Base-by-base conservation (phyloP, 2,329 filamentous ascomycete species). In the Cucurbitaria berberidis region DNA sequence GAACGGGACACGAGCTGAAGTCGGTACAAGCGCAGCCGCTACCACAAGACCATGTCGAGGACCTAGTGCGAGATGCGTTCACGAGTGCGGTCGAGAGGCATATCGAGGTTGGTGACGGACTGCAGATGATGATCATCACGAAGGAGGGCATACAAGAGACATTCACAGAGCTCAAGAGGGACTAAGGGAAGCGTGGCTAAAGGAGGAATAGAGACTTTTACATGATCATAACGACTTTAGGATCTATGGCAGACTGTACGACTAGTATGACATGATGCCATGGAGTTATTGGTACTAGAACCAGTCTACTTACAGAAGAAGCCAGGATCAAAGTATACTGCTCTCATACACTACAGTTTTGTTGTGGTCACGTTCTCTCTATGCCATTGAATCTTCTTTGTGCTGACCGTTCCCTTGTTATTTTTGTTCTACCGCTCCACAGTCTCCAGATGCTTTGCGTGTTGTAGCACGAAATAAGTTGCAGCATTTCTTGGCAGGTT, bases 51-150 rank as follows among this genome's bases (percentile, higher is more conserved):
- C 86, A 89, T 55, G 93, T 96, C 24, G 89, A 96, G 80, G 86
- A 89, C 60, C 75, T 99, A 68, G 93, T 99, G 67, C 91, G 93
- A 79, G 95, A 99, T 84, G 95, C 95, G 2, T 99, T 99, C 78
- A 96, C 96, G 59, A 96, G 93, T 76, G 95, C 96, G 3, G 93
- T 96, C 29, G 95, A 99, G 84, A 89, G 95, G 78, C 95, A 99
- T 80, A 99, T 99, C 67, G 95, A 99, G 82, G 96, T 99, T 58
- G 95, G 95, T 76, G 95, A 99, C 80, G 89, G 89, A 45, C 79
- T 99, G 75, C 95, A 99, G 83, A 93, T 97, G 86, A 84, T 99
- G 83, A 86, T 96, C 66, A 91, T 98, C 70, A 96, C 92, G 43
- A 86, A 84, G 76, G 82, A 91, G 47, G 95, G 95, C 10, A 92